A percentile compares a stretch with the other conserved stretches of the same genome.
Conservation (phyloP, 805 yeast genomes). For the Saturnispora mendoncae region DNA sequence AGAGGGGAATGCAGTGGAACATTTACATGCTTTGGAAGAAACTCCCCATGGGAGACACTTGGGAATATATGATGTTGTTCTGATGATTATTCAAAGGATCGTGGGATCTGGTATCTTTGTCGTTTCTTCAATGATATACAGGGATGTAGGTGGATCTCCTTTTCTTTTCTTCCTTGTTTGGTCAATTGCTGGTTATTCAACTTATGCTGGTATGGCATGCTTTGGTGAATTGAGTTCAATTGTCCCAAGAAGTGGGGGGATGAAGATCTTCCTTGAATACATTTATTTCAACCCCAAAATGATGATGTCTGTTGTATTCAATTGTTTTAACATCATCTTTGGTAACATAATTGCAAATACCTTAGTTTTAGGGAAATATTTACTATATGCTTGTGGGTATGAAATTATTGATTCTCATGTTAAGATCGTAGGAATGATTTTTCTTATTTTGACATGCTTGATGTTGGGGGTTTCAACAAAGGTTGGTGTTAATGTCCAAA, state of each 20-base stretch:
- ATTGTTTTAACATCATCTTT: conserved; percentile 38
- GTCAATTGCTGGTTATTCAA: conserved; percentile 50
- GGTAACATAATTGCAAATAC: conserved; percentile 46
- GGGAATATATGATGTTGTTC: conserved; percentile 58
- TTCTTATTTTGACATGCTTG: conserved; percentile 30
- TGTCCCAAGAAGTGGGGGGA: conserved; percentile 69
- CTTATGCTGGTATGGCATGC: conserved; percentile 59
- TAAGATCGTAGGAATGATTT: conserved; percentile 34
- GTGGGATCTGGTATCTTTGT: conserved; percentile 76
- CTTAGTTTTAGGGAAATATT: conserved; percentile 47
- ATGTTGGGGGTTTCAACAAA: conserved; percentile 53
- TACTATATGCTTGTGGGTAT: conserved; percentile 36
- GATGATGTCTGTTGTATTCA: conserved; percentile 40
- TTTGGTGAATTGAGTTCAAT: conserved; percentile 64
- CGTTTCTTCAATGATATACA: conserved; percentile 56
- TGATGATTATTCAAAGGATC: conserved; percentile 58
- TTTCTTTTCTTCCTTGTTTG: conserved; percentile 52
- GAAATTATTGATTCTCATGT: conserved; percentile 29
- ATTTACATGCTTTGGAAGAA: conserved; percentile 32
- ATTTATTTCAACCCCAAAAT: conserved; percentile 53
- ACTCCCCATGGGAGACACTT: conserved; percentile 69
- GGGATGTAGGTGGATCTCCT: conserved; percentile 62
- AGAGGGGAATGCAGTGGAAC: conserved; percentile 5
- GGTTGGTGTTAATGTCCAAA: conserved; percentile 54
- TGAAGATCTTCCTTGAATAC: conserved; percentile 62